These are phyloP conservation scores for Yamadazyma blattariae DNA, from an alignment of 1,139 yeast genomes.

Conservation along the genomic window DNA sequence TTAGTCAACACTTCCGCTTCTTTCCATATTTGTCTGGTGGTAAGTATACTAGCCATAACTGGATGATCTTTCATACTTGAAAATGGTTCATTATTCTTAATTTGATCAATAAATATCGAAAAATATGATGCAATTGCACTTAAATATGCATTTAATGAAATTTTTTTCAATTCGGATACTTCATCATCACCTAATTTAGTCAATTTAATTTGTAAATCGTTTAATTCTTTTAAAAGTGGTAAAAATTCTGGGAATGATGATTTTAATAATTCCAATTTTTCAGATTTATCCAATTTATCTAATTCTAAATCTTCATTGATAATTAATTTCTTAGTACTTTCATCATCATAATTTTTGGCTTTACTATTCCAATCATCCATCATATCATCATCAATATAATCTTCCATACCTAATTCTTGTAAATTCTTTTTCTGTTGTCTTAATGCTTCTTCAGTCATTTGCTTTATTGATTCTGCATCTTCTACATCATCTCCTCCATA, in stretches of 20 bases:
- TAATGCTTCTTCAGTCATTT: conserved; percentile 84
- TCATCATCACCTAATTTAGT: conserved; percentile 29
- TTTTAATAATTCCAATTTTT: conserved; percentile 47
- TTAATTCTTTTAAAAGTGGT: conserved; percentile 70
- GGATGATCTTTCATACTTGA: conserved; percentile 77
- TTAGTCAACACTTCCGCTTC: conserved; percentile 53
- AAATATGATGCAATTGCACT: conserved; percentile 75
- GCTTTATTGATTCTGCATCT: conserved; percentile 74
- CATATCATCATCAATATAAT: conserved; percentile 80
- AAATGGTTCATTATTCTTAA: conserved; percentile 54
- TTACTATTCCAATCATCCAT: conserved; percentile 65
- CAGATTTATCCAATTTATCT: conserved; percentile 35
- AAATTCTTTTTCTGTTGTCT: conserved; percentile 85
- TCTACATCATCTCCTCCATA: conserved; percentile 78
- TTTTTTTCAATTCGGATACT: conserved; percentile 47
- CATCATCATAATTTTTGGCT: conserved; percentile 31
- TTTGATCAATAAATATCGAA: conserved; percentile 60
- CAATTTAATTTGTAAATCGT: conserved; percentile 44
- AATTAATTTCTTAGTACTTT: conserved; percentile 18
- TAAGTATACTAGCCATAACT: conserved; percentile 80
- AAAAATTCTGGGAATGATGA: conserved; percentile 80
- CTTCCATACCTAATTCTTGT: conserved; percentile 76
- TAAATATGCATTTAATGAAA: conserved; percentile 74
- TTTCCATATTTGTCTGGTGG: conserved; percentile 87
- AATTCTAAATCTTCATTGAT: conserved; percentile 30